These are phyloP conservation scores for Cornus kousa DNA, from an alignment of 148 eudicot genomes.

Conservation along the genomic window DNA sequence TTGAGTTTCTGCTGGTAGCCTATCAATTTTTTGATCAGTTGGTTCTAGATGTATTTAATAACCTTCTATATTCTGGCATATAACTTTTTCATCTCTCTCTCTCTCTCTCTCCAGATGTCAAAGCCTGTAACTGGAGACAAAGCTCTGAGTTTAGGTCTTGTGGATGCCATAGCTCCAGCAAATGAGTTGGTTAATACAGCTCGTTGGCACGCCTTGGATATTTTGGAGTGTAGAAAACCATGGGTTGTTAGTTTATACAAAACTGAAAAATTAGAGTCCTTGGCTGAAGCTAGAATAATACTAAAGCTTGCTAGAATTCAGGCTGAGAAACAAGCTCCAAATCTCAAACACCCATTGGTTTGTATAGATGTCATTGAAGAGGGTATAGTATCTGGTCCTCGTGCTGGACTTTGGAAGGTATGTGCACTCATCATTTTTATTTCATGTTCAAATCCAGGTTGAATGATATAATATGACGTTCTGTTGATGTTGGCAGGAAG, in stretches of 20 bases:
- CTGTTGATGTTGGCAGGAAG: slow-evolving; percentile 54
- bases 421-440: background rate
- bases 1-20: slow-evolving; percentile 84
- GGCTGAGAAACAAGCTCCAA: slow-evolving; percentile 64
- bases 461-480: background rate
- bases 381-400: slow-evolving; percentile 72
- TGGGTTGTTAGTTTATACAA: slow-evolving; percentile 63
- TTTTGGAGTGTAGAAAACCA: slow-evolving; percentile 62
- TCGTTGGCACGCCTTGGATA: slow-evolving; percentile 74
- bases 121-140: slow-evolving; percentile 66
- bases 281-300: slow-evolving; percentile 73
- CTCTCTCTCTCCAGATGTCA: slow-evolving; percentile 44
- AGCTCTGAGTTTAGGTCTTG: slow-evolving; percentile 76
- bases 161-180: slow-evolving; percentile 69
- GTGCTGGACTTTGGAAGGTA: slow-evolving; percentile 78
- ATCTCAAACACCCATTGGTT: slow-evolving; percentile 65
- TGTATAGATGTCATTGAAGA: slow-evolving; percentile 86
- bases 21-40: slow-evolving; percentile 8
- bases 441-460: background rate
- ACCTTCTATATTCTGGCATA: background rate
- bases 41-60: background rate
- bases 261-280: slow-evolving; percentile 69
- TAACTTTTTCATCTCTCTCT: no score
- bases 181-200: slow-evolving; percentile 55
- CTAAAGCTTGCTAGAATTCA: slow-evolving; percentile 68